phyloP scores from a whole-genome alignment of 1,284 basidiomycete species.

The Sporisorium reilianum region DNA sequence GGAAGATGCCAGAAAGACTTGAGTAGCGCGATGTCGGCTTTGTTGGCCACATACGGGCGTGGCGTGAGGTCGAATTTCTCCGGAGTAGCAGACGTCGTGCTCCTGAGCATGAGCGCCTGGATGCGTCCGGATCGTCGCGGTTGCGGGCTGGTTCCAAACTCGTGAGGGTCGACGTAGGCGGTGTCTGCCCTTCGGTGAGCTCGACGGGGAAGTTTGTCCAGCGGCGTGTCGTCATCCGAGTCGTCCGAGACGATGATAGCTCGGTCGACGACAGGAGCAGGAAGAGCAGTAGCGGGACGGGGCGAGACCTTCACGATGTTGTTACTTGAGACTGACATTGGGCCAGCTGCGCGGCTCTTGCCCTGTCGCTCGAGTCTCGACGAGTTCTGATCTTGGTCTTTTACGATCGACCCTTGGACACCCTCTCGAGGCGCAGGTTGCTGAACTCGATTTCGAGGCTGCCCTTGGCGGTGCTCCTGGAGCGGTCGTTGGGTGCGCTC shows the following conservation, averaged over 20 bases:
- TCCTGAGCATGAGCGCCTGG: too few species aligned
- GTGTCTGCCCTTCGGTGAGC: too few species aligned
- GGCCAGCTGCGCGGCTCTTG: neutral
- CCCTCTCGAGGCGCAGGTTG: neutral
- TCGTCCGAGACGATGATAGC: neutral
- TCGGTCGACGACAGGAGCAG: too few species aligned
- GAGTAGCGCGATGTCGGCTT: neutral
- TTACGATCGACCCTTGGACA: neutral
- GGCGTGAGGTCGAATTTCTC: neutral
- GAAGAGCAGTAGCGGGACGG: too few species aligned
- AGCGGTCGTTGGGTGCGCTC: neutral
- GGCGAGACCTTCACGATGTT: neutral
- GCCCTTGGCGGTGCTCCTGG: neutral
- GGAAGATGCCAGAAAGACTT: neutral
- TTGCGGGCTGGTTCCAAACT: too few species aligned
- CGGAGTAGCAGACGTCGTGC: neutral
- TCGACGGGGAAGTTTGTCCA: neutral
- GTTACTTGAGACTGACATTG: too few species aligned
- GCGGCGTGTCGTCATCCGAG: conserved; percentile 11
- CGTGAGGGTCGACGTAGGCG: too few species aligned
- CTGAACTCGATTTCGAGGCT: neutral
- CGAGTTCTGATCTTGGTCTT: neutral
- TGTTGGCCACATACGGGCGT: neutral
- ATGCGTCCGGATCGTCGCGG: conserved; percentile 1
- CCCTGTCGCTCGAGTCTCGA: neutral